Evolutionary conservation across 2,329 filamentous ascomycete genomes (phyloP).

Genomic region (Curvularia lunata): DNA sequence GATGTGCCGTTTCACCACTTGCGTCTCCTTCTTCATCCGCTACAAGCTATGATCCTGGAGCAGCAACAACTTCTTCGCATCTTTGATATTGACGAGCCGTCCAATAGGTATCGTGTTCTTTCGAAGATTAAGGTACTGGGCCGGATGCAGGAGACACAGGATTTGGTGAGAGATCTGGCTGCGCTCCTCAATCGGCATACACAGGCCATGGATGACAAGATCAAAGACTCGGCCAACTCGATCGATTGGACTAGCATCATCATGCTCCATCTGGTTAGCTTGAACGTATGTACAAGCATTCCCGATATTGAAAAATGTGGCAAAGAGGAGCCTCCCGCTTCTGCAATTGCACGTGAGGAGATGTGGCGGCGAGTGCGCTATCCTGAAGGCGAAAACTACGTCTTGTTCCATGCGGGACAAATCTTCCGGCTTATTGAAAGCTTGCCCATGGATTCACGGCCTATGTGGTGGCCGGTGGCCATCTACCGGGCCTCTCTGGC

Average conservation of each 20-base stretch:
- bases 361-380: conserved; percentile 11
- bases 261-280: conserved; percentile 17
- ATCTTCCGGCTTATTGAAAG: conserved; percentile 12
- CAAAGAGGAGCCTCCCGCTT: conserved; percentile 9
- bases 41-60: conserved; percentile 12
- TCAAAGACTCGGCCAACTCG: background rate
- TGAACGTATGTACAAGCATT: conserved; percentile 16
- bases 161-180: conserved; percentile 8
- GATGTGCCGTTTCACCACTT: conserved; percentile 7
- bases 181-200: conserved; percentile 5
- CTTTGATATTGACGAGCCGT: conserved; percentile 13
- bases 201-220: background rate
- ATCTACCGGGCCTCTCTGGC: conserved; percentile 13
- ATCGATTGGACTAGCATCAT: conserved; percentile 9
- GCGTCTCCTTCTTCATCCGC: conserved; percentile 14
- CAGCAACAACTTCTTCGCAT: conserved; percentile 15
- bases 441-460: conserved; percentile 4
- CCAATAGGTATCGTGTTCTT: conserved; percentile 8
- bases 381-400: conserved; percentile 12
- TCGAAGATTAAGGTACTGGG: conserved; percentile 11
- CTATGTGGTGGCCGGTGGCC: conserved; percentile 13
- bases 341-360: conserved; percentile 3
- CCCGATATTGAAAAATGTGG: conserved; percentile 14
- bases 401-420: conserved; percentile 14
- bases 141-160: conserved; percentile 13